phyloP scores from a whole-genome alignment of 2,329 filamentous ascomycete species.

The Cladophialophora chaetospira region DNA sequence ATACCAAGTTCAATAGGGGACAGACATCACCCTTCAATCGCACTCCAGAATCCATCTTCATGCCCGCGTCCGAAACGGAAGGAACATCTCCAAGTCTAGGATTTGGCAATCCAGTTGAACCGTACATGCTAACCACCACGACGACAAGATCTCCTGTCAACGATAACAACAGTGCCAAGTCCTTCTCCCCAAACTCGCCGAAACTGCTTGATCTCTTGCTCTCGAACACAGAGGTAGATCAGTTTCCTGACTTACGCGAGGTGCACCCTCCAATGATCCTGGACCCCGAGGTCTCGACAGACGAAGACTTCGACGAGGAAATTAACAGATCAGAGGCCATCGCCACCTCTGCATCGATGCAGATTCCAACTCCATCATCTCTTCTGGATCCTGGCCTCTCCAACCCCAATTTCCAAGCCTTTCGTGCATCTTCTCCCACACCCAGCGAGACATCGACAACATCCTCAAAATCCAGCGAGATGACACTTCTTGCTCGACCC shows the following conservation, averaged over 20 bases:
- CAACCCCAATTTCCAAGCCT: constrained; percentile 15
- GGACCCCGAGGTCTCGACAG: constrained; percentile 35
- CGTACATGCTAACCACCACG: constrained; percentile 40
- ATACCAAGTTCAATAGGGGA: not conserved
- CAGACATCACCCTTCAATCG: constrained; percentile 8
- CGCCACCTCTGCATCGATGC: constrained; percentile 14
- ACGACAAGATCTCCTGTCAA: constrained; percentile 32
- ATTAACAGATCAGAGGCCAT: constrained; percentile 45
- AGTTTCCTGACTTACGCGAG: constrained; percentile 40
- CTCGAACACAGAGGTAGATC: constrained; percentile 48
- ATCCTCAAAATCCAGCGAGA: constrained; percentile 35
- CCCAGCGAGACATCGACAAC: constrained; percentile 38
- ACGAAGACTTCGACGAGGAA: constrained; percentile 61
- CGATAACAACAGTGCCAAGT: constrained; percentile 37
- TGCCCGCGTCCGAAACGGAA: constrained; percentile 21
- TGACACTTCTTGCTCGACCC: constrained; percentile 44
- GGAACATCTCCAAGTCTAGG: constrained; percentile 17
- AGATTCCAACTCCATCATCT: constrained; percentile 3
- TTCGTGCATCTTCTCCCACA: constrained; percentile 38
- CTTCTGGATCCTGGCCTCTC: not conserved
- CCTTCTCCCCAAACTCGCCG: constrained; percentile 49
- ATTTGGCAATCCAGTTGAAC: constrained; percentile 32
- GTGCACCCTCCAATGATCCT: constrained; percentile 36
- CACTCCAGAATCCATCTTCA: constrained; percentile 18
- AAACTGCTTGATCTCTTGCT: constrained; percentile 52